Evolutionary conservation across 495 filamentous ascomycete genomes (phyloP).

Genomic region (Jackrogersella minutella): DNA sequence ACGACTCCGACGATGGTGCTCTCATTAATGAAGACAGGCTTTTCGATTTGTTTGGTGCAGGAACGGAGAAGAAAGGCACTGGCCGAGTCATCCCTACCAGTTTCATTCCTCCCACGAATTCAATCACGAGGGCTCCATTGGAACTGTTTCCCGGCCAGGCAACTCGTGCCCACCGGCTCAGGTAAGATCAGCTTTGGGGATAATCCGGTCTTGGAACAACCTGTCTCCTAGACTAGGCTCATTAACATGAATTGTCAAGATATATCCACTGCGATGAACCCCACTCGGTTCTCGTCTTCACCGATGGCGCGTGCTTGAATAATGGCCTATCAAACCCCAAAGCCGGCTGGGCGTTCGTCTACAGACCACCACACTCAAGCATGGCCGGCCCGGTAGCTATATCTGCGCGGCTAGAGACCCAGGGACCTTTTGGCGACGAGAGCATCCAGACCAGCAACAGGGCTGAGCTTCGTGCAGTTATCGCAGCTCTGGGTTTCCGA

Average conservation of each 20-base stretch:
- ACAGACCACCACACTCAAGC: conserved; percentile 16
- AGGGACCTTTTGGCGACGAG: conserved; percentile 45
- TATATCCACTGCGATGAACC: conserved; percentile 42
- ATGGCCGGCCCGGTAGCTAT: conserved; percentile 1
- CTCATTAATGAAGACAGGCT: neutral
- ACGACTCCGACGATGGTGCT: neutral
- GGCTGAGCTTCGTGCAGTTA: conserved; percentile 56
- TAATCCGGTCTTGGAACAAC: neutral
- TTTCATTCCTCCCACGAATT: conserved; percentile 40
- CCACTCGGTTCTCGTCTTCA: conserved; percentile 30
- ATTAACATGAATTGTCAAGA: conserved; percentile 31
- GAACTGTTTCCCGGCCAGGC: conserved; percentile 34
- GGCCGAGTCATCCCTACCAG: conserved; percentile 42
- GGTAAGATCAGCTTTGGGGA: conserved; percentile 16
- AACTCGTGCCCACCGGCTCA: neutral
- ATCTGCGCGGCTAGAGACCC: conserved; percentile 45
- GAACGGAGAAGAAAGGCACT: conserved; percentile 36
- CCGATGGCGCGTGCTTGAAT: conserved; percentile 50
- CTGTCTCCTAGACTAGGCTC: neutral
- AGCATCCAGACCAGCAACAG: conserved; percentile 51
- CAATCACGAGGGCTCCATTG: conserved; percentile 27
- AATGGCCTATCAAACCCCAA: conserved; percentile 46
- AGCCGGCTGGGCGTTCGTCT: conserved; percentile 51
- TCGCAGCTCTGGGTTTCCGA: conserved; percentile 48
- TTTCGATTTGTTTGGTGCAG: neutral